These are phyloP conservation scores for Boletales sp. DNA, from an alignment of 768 basidiomycete genomes.

Conservation along the genomic window DNA sequence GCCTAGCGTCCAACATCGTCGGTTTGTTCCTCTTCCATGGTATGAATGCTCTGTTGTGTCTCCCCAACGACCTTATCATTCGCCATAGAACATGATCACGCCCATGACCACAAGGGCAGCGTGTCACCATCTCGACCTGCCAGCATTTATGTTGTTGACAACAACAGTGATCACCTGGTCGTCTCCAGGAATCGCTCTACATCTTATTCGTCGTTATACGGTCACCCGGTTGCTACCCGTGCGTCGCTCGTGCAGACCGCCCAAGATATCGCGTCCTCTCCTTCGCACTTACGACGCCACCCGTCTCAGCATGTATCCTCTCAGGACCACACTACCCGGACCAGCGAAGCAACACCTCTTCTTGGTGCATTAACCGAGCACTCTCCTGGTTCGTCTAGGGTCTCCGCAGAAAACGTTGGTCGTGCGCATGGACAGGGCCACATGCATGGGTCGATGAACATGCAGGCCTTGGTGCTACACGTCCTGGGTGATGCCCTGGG, in stretches of 20 bases:
- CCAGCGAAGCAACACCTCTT: constrained; percentile 46
- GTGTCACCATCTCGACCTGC: constrained; percentile 37
- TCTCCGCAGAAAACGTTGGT: constrained; percentile 12
- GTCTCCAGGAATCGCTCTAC: constrained; percentile 33
- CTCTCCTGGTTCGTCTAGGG: constrained; percentile 8
- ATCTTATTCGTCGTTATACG: constrained; percentile 64
- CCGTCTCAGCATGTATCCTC: neutral
- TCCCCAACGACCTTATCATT: constrained; percentile 9
- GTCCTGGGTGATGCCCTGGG: constrained; percentile 96
- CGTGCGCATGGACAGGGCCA: constrained; percentile 30
- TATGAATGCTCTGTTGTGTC: constrained; percentile 30
- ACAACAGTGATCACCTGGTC: constrained; percentile 20
- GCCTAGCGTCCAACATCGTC: constrained; percentile 87
- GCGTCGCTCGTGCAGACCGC: constrained; percentile 79
- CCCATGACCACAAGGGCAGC: constrained; percentile 42
- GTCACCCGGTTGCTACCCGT: constrained; percentile 69
- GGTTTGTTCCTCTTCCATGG: constrained; percentile 96
- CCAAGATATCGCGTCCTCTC: constrained; percentile 61
- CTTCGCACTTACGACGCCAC: neutral
- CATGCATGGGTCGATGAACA: constrained; percentile 85
- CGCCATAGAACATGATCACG: constrained; percentile 63
- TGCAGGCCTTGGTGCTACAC: constrained; percentile 93
- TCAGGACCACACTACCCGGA: constrained; percentile 4
- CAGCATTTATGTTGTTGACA: constrained; percentile 29
- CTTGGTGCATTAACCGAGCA: constrained; percentile 18